Evolutionary conservation across 2,329 filamentous ascomycete species (phyloP).

Genomic region (Blastomyces percursus): DNA sequence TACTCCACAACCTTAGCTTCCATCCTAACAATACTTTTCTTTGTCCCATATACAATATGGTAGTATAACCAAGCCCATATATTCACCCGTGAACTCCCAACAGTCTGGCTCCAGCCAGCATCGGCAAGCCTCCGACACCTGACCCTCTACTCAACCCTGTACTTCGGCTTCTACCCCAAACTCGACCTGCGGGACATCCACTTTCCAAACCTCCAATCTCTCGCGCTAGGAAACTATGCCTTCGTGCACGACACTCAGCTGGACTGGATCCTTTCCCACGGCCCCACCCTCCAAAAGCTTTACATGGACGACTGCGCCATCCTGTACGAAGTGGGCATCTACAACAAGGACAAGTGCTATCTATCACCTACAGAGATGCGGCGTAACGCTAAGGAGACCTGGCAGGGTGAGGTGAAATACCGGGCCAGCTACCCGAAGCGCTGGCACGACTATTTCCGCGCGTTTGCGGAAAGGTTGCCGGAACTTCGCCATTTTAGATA

Average conservation of each 20-base stretch:
- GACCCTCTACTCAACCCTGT: constrained; percentile 28
- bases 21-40: not conserved
- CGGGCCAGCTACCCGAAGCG: constrained; percentile 13
- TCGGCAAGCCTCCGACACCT: constrained; percentile 25
- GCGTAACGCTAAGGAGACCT: not conserved
- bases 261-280: constrained; percentile 37
- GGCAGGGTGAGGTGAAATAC: not conserved
- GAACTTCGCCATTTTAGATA: constrained; percentile 15
- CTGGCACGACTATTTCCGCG: constrained; percentile 18
- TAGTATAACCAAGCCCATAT: not conserved
- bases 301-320: constrained; percentile 38
- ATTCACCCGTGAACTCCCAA: constrained; percentile 1
- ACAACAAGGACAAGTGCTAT: not conserved
- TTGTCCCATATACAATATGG: not conserved
- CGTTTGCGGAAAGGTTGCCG: constrained; percentile 15
- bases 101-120: constrained; percentile 7
- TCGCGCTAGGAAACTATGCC: constrained; percentile 33
- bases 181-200: constrained; percentile 25
- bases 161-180: constrained; percentile 34
- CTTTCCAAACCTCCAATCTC: constrained; percentile 33
- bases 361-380: not conserved
- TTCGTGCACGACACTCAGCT: constrained; percentile 39
- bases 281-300: constrained; percentile 30
- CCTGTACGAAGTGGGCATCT: constrained; percentile 12
- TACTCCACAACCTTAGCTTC: not conserved